Evolutionary conservation across 2,329 filamentous ascomycete genomes (phyloP).

Genomic region (Sclerotinia trifoliorum): DNA sequence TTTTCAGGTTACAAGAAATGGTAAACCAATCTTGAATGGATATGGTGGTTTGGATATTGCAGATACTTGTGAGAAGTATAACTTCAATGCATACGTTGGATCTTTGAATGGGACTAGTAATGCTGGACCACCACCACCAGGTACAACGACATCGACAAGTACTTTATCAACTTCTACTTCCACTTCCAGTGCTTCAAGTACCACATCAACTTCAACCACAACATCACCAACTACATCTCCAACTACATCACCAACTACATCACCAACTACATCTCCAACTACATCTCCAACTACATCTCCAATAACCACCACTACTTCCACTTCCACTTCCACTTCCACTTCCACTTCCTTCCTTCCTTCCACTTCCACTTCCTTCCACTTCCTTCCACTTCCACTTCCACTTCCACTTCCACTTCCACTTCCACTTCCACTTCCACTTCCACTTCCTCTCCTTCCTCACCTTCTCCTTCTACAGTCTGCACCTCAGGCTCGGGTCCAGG

Average conservation of each 20-base stretch:
- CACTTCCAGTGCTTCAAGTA: slow-evolving; percentile 2
- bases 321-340: no score
- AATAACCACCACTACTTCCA: background rate
- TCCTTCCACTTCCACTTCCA: background rate
- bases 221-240: background rate
- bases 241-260: background rate
- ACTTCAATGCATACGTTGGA: slow-evolving; percentile 42
- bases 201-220: background rate
- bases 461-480: slow-evolving; percentile 24
- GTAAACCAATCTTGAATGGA: slow-evolving; percentile 29
- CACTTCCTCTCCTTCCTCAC: slow-evolving; percentile 18
- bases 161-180: slow-evolving; percentile 17
- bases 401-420: background rate
- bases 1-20: slow-evolving; percentile 36
- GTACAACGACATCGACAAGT: slow-evolving; percentile 17
- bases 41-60: slow-evolving; percentile 34
- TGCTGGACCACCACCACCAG: slow-evolving; percentile 15
- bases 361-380: no score
- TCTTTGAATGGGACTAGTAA: slow-evolving; percentile 26
- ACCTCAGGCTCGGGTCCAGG: slow-evolving; percentile 35
- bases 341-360: slow-evolving; percentile 19
- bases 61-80: slow-evolving; percentile 38
- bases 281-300: background rate
- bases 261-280: background rate
- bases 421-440: background rate